Evolutionary conservation across 2,329 filamentous ascomycete species (phyloP).

Genomic region (Neofusicoccum laricinum): DNA sequence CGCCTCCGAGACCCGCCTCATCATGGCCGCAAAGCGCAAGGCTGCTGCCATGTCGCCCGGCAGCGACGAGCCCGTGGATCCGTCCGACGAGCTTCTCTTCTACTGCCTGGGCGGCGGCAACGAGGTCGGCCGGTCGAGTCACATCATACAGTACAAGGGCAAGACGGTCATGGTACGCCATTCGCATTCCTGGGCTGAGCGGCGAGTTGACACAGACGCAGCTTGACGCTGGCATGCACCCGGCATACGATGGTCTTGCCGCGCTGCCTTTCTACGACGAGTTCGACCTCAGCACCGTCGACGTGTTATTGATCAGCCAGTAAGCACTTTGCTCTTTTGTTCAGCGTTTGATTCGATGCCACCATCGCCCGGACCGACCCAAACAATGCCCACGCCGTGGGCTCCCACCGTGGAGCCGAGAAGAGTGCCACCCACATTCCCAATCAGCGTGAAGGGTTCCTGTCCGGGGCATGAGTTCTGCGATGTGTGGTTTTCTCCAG

Average conservation of each 20-base stretch:
- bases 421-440: neutral
- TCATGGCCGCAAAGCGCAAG: slow-evolving; percentile 93
- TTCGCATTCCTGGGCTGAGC: neutral
- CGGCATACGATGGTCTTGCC: slow-evolving; percentile 90
- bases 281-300: slow-evolving; percentile 95
- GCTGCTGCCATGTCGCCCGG: slow-evolving; percentile 70
- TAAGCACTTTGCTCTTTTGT: slow-evolving; percentile 58
- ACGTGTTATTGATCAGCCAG: slow-evolving; percentile 98
- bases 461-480: slow-evolving; percentile 7
- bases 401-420: neutral
- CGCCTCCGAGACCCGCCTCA: neutral
- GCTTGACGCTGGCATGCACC: slow-evolving; percentile 97
- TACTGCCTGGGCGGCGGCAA: slow-evolving; percentile 92
- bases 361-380: neutral
- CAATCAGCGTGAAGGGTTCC: neutral
- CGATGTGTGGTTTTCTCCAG: slow-evolving; percentile 7
- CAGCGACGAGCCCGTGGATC: slow-evolving; percentile 84
- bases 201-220: slow-evolving; percentile 35
- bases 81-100: slow-evolving; percentile 91
- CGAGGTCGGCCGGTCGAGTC: slow-evolving; percentile 94
- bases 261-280: slow-evolving; percentile 97
- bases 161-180: slow-evolving; percentile 92
- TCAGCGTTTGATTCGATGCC: slow-evolving; percentile 13
- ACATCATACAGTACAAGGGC: slow-evolving; percentile 98
- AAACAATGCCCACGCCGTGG: neutral